A percentile compares a stretch with the other conserved stretches of the same genome.
Conservation (phyloP, 768 basidiomycete genomes). For the Termitomyces sp. region DNA sequence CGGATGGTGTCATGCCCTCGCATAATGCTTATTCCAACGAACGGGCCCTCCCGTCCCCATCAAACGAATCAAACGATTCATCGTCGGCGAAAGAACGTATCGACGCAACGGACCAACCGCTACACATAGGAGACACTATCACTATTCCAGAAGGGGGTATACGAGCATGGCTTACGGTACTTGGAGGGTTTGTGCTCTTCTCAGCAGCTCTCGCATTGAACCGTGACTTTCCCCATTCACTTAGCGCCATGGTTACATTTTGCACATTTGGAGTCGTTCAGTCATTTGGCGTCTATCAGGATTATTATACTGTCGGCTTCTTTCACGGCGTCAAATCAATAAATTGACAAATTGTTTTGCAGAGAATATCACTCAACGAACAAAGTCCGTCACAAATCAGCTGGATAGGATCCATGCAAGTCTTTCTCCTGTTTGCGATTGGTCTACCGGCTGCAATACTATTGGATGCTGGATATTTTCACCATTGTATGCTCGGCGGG, state of each 20-base stretch:
- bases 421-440: slow-evolving; percentile 42
- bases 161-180: slow-evolving; percentile 39
- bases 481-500: slow-evolving; percentile 33
- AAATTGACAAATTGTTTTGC: background rate
- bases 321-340: background rate
- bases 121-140: slow-evolving; percentile 1
- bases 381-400: slow-evolving; percentile 39
- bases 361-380: slow-evolving; percentile 32
- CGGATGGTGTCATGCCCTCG: slow-evolving; percentile 2
- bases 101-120: slow-evolving; percentile 3
- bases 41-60: slow-evolving; percentile 6
- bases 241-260: slow-evolving; percentile 37
- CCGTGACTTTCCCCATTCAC: background rate
- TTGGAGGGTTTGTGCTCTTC: slow-evolving; percentile 37
- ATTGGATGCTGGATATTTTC: slow-evolving; percentile 48
- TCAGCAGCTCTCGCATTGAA: background rate
- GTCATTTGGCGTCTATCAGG: slow-evolving; percentile 48
- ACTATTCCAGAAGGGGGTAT: slow-evolving; percentile 41
- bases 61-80: slow-evolving; percentile 5
- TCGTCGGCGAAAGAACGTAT: slow-evolving; percentile 12
- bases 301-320: slow-evolving; percentile 39
- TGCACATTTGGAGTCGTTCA: slow-evolving; percentile 47
- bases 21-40: slow-evolving; percentile 7
- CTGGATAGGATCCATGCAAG: slow-evolving; percentile 48
- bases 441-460: slow-evolving; percentile 39